Evolutionary conservation across 352 stramenopile species (phyloP), one percentile per base, ranked within the genome.

Genomic region (Phytophthora agathidicida): DNA sequence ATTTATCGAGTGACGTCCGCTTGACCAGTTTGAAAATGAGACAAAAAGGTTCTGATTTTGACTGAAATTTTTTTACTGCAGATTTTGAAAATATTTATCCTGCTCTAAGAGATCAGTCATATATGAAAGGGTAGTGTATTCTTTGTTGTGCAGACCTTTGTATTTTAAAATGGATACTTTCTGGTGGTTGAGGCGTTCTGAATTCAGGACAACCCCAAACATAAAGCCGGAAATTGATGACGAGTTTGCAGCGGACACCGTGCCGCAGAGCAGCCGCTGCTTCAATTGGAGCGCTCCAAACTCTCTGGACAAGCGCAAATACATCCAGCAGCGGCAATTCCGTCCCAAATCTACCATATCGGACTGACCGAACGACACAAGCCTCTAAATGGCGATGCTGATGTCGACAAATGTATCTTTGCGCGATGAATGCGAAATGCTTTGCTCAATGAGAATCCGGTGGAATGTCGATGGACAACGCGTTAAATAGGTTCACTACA

Each of bases 21-120:
- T 17, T 24, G 8, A 27, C n/a, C 26, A 19, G 36, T 33, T 45
- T 20, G 16, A 38, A 46, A 65, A 36, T 61, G 42, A 47, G 38
- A 57, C 28, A 59, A 22, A 36, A 10, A 23, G 11, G 7, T 24
- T 62, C 43, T 57, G 49, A 62, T 49, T 67, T 60, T 17, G 13
- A 23, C 41, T 50, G 42, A 47, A 52, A 32, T 19, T 66, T 36
- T 67, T 60, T 17, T 9, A 23, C 41, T 50, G 42, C 41, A 52
- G 39, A n/a, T 66, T 36, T 19, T 22, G 26, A 60, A 2, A 44
- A 28, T 31, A 11, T 0, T 44, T 48, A 38, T 13, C 22, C 10
- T 45, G 28, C 31, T 27, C 16, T 7, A 62, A 45, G 9, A 2
- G 19, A 28, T 46, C 20, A 14, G 45, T 8, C 11, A 23, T 11